These are phyloP conservation scores for Tylopilus sp. DNA, from an alignment of 768 basidiomycete species.

Conservation along the genomic window DNA sequence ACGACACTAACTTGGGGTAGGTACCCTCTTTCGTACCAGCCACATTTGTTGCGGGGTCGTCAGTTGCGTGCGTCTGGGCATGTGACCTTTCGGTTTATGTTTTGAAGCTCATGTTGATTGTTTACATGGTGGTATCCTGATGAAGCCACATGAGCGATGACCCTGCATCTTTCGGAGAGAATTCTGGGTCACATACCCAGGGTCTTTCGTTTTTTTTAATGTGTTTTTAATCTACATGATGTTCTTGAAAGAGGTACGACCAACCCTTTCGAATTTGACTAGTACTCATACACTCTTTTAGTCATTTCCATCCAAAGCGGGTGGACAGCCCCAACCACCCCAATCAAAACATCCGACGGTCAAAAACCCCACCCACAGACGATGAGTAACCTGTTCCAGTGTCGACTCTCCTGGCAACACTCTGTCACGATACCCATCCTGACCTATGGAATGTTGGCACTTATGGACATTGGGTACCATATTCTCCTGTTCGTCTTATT, in stretches of 20 bases:
- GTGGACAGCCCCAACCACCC: not conserved
- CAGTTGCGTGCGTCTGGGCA: not conserved
- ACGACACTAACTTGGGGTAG: not conserved
- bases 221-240: not conserved
- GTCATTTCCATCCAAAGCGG: not conserved
- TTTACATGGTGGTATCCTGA: not conserved
- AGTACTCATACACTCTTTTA: not conserved
- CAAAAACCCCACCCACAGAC: not conserved
- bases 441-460: not conserved
- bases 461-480: not conserved
- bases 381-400: not conserved
- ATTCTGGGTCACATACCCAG: not conserved
- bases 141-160: not conserved
- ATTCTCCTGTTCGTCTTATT: not conserved
- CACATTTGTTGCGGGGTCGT: too few relatives aligned
- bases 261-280: not conserved
- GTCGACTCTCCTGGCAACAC: not conserved
- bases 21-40: too few relatives aligned
- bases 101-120: too few relatives aligned
- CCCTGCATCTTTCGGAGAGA: not conserved
- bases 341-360: not conserved
- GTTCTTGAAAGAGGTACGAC: not conserved
- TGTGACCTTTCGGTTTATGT: too few relatives aligned
- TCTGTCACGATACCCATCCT: not conserved
- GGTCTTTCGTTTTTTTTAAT: not conserved